Conservation (phyloP, 2,329 filamentous ascomycete genomes). For the Penicillium verrucosum region DNA sequence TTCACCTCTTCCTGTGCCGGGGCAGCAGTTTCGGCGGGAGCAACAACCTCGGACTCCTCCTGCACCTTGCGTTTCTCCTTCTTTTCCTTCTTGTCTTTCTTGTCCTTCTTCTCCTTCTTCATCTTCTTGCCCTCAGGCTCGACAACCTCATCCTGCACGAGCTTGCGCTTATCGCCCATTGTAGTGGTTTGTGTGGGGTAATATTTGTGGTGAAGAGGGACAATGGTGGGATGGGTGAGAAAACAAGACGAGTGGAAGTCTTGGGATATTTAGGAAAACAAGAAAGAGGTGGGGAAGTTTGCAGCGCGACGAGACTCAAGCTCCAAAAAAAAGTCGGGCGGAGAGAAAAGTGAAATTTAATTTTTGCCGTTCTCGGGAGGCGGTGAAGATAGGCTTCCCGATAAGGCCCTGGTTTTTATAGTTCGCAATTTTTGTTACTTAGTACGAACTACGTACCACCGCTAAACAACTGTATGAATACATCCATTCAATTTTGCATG, state of each 20-base stretch:
- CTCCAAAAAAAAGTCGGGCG: constrained; percentile 26
- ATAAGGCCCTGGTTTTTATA: constrained; percentile 1
- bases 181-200: constrained; percentile 4
- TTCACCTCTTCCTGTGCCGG: constrained; percentile 14
- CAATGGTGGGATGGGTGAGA: not conserved
- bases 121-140: constrained; percentile 34
- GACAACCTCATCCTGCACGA: constrained; percentile 31
- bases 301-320: constrained; percentile 5
- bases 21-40: constrained; percentile 1
- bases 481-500: not conserved
- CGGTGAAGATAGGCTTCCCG: constrained; percentile 20
- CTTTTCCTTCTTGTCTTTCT: constrained; percentile 24
- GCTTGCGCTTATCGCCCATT: constrained; percentile 42
- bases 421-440: not conserved
- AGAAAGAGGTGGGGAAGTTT: not conserved
- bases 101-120: constrained; percentile 30
- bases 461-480: not conserved
- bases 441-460: not conserved
- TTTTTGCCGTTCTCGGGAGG: constrained; percentile 28
- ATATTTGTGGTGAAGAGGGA: not conserved
- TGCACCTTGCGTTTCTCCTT: constrained; percentile 13
- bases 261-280: not conserved
- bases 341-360: constrained; percentile 27
- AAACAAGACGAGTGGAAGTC: not conserved
- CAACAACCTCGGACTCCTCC: constrained; percentile 4